Conservation (phyloP, 1,284 basidiomycete genomes). For the Leccinum fuscescens region DNA sequence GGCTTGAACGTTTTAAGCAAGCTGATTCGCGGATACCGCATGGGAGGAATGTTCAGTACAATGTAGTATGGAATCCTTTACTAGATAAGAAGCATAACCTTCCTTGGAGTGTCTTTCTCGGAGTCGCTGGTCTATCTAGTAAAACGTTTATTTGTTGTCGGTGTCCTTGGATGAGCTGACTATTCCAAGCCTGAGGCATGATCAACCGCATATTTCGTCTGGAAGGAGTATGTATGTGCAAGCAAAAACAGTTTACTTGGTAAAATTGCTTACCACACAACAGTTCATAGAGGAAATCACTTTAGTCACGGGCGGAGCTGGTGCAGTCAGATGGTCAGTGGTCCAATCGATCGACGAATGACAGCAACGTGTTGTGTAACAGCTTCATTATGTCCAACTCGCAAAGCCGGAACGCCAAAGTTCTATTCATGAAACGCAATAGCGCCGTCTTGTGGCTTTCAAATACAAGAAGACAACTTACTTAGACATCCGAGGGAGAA, state of each 20-base stretch:
- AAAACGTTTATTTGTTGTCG: background rate
- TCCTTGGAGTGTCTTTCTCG: slow-evolving; percentile 18
- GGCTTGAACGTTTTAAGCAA: background rate
- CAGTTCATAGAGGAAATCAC: background rate
- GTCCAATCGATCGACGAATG: background rate
- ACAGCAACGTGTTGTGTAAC: background rate
- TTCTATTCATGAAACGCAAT: no score
- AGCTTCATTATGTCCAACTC: slow-evolving; percentile 30
- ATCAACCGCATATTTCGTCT: no score
- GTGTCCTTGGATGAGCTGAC: background rate
- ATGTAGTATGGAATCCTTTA: background rate
- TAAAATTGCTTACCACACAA: no score
- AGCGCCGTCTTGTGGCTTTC: no score
- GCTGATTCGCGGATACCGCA: background rate
- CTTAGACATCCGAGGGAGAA: slow-evolving; percentile 3
- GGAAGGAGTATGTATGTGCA: no score
- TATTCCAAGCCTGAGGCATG: background rate
- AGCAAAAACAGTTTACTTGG: no score
- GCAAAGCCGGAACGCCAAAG: slow-evolving; percentile 1
- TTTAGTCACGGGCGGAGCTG: slow-evolving; percentile 15
- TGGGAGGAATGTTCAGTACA: slow-evolving; percentile 15
- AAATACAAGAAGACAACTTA: no score
- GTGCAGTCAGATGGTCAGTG: slow-evolving; percentile 20
- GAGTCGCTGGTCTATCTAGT: slow-evolving; percentile 12
- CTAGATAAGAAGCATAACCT: slow-evolving; percentile 11